phyloP scores from a whole-genome alignment of 176 grass and related monocot species.

The Eleusine coracana region DNA sequence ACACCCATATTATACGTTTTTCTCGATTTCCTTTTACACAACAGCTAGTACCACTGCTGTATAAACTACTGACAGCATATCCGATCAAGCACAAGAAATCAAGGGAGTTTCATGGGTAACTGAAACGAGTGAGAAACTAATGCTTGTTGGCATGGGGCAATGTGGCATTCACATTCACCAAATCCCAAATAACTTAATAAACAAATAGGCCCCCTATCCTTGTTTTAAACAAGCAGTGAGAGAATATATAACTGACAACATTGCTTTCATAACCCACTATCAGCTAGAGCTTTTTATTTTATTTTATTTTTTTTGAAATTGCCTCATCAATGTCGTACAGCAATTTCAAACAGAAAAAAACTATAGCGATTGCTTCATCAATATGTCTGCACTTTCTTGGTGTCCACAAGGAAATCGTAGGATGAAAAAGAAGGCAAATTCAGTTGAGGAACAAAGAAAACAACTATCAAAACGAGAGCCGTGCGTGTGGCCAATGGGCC shows the following conservation, averaged over 20 bases:
- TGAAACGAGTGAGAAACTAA: constrained; percentile 51
- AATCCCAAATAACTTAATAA: constrained; percentile 53
- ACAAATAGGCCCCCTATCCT: constrained; percentile 42
- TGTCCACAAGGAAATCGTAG: constrained; percentile 12
- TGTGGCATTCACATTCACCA: constrained; percentile 48
- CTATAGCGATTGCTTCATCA: not conserved
- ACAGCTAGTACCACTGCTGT: constrained; percentile 1
- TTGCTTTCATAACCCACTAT: constrained; percentile 56
- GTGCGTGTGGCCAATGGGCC: not conserved
- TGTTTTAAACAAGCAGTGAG: constrained; percentile 41
- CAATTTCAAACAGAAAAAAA: too few relatives aligned
- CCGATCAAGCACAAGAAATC: constrained; percentile 46
- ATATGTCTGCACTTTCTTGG: constrained; percentile 33
- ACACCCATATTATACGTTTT: constrained; percentile 18
- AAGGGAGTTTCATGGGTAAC: constrained; percentile 44
- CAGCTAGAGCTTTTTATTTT: not conserved
- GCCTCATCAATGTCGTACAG: too few relatives aligned
- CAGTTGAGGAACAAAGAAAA: constrained; percentile 53
- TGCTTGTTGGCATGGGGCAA: constrained; percentile 53
- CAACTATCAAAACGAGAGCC: constrained; percentile 19
- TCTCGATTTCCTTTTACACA: constrained; percentile 25
- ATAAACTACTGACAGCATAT: constrained; percentile 14
- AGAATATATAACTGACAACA: constrained; percentile 25
- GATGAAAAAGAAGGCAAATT: constrained; percentile 34
- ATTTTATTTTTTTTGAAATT: too few relatives aligned